Conservation (phyloP, 768 basidiomycete species). For the Leccinum subgranulosum region DNA sequence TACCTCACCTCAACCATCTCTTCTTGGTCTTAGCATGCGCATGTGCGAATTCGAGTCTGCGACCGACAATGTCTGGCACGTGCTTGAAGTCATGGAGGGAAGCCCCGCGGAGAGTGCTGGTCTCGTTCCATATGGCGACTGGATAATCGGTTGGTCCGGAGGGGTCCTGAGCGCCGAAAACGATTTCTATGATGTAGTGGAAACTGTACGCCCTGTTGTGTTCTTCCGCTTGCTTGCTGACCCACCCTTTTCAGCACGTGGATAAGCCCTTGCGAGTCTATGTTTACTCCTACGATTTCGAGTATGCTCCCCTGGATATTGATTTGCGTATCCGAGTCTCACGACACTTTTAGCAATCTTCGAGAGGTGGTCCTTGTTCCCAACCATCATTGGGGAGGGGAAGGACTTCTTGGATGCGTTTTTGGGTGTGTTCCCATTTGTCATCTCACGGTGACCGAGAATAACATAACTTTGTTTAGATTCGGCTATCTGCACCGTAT, state of each 20-base stretch:
- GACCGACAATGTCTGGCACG: conserved; percentile 96
- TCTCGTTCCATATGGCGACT: conserved; percentile 84
- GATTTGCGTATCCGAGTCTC: conserved; percentile 4
- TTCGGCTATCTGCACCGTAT: conserved; percentile 94
- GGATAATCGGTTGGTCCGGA: conserved; percentile 89
- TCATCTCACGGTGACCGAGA: background rate
- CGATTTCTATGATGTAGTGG: conserved; percentile 96
- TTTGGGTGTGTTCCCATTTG: conserved; percentile 67
- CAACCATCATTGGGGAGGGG: conserved; percentile 96
- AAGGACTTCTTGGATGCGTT: conserved; percentile 91
- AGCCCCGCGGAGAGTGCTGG: conserved; percentile 96
- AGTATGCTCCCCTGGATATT: conserved; percentile 50
- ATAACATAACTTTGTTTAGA: conserved; percentile 36
- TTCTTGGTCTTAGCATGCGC: conserved; percentile 92
- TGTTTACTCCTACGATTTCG: conserved; percentile 96
- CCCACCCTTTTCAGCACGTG: conserved; percentile 60
- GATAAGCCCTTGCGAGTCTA: conserved; percentile 93
- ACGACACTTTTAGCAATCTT: conserved; percentile 57
- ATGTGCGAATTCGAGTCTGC: conserved; percentile 89
- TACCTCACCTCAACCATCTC: conserved; percentile 64
- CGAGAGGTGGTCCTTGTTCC: conserved; percentile 93
- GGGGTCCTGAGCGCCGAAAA: conserved; percentile 87
- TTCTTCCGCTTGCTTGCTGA: conserved; percentile 1
- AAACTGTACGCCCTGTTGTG: conserved; percentile 56
- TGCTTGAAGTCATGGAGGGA: conserved; percentile 93